phyloP scores from a whole-genome alignment of 2,329 filamentous ascomycete species.

The Alternaria gansuensis region DNA sequence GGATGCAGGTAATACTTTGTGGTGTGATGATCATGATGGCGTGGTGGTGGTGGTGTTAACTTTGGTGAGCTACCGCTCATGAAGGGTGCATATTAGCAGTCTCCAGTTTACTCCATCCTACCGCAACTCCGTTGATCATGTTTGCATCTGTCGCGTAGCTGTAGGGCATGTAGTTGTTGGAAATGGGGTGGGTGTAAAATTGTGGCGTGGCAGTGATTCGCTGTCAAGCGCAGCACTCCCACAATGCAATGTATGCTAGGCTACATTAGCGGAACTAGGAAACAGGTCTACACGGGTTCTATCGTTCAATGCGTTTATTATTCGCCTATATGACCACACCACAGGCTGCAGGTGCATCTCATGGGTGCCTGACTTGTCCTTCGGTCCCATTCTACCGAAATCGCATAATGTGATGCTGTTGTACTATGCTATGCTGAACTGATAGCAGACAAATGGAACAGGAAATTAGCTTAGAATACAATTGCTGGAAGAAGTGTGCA shows the following conservation, averaged over 20 bases:
- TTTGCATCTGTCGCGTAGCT: constrained; percentile 5
- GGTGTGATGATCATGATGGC: constrained; percentile 1
- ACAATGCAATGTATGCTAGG: constrained; percentile 4
- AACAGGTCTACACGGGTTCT: constrained; percentile 16
- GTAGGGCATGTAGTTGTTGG: not conserved
- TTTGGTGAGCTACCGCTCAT: not conserved
- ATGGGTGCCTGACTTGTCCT: constrained; percentile 15
- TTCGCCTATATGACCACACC: constrained; percentile 23
- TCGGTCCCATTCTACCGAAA: constrained; percentile 16
- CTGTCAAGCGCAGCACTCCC: constrained; percentile 12
- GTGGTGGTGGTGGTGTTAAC: not conserved
- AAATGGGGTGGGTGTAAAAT: not conserved
- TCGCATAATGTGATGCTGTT: constrained; percentile 12
- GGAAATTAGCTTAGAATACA: constrained; percentile 21
- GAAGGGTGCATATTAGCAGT: not conserved
- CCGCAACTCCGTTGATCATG: not conserved
- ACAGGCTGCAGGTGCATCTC: constrained; percentile 14
- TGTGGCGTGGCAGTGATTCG: constrained; percentile 30
- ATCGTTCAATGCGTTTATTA: constrained; percentile 21
- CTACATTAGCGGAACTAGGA: constrained; percentile 10
- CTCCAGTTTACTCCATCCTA: not conserved
- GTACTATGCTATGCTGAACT: constrained; percentile 20
- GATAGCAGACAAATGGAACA: constrained; percentile 28
- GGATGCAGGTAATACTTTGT: constrained; percentile 1
- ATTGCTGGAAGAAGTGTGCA: constrained; percentile 22